Evolutionary conservation across 352 stramenopile genomes (phyloP).

Genomic region (Globisporangium megalacanthum): DNA sequence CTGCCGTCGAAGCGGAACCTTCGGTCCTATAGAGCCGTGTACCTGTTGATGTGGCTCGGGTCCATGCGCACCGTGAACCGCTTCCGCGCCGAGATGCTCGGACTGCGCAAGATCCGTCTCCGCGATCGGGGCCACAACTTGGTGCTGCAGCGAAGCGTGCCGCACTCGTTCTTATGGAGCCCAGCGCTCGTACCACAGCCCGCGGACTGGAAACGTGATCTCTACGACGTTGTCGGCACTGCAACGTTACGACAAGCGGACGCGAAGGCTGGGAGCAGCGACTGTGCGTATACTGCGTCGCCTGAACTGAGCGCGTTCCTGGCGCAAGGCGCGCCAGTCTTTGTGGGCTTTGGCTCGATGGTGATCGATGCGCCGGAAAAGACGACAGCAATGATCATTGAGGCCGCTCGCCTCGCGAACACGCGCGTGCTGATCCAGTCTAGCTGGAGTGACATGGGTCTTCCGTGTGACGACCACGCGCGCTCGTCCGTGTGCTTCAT

Average conservation of each 20-base stretch:
- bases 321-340: constrained; percentile 77
- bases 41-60: constrained; percentile 43
- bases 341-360: constrained; percentile 94
- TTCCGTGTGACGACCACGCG: background rate
- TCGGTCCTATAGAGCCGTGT: constrained; percentile 48
- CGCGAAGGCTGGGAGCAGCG: background rate
- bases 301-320: constrained; percentile 64
- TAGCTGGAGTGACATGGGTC: constrained; percentile 78
- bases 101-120: constrained; percentile 31
- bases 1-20: constrained; percentile 39
- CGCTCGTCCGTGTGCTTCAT: constrained; percentile 42
- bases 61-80: constrained; percentile 43
- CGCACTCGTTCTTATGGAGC: constrained; percentile 79
- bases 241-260: constrained; percentile 8
- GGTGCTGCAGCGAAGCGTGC: constrained; percentile 23
- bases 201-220: constrained; percentile 40
- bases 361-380: constrained; percentile 75
- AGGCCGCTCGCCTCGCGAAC: constrained; percentile 48
- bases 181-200: constrained; percentile 46
- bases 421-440: constrained; percentile 89
- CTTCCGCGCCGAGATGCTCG: constrained; percentile 42
- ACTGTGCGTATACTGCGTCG: constrained; percentile 41
- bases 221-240: constrained; percentile 11
- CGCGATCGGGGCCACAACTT: constrained; percentile 30
- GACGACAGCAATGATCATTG: constrained; percentile 82